phyloP scores from a whole-genome alignment of 805 yeast genomes.

The Ogataea neopini region DNA sequence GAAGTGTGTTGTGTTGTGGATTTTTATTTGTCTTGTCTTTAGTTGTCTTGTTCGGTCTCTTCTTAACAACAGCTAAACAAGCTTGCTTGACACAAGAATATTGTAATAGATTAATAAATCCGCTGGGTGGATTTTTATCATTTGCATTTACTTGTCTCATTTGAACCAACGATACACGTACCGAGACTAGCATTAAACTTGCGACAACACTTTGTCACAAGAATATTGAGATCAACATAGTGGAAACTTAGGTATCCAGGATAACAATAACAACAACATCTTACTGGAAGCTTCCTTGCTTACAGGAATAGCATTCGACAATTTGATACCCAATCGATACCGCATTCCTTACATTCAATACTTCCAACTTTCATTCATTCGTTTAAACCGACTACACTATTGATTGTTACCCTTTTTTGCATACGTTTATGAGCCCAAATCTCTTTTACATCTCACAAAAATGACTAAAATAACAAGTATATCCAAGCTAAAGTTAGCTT shows the following conservation, averaged over 20 bases:
- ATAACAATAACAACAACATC: conserved; percentile 1
- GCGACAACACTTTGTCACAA: neutral
- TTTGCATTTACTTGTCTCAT: neutral
- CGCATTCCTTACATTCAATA: neutral
- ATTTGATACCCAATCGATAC: conserved; percentile 6
- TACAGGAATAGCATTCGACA: conserved; percentile 1
- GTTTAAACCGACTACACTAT: neutral
- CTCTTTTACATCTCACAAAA: neutral
- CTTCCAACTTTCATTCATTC: conserved; percentile 4
- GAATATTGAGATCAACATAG: neutral
- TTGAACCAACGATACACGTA: neutral
- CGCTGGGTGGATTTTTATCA: conserved; percentile 7
- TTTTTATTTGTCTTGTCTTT: neutral
- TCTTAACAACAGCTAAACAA: neutral
- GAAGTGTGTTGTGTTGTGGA: neutral
- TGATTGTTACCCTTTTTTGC: neutral
- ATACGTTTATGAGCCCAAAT: neutral
- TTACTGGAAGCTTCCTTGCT: conserved; percentile 1
- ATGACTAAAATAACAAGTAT: neutral
- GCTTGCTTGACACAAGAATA: conserved; percentile 1
- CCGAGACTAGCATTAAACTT: neutral
- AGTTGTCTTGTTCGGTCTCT: neutral
- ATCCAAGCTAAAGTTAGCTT: neutral
- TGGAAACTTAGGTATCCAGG: neutral
- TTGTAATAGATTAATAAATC: neutral